Conservation (phyloP, 2,329 filamentous ascomycete genomes). For the Cladosporium sp. region DNA sequence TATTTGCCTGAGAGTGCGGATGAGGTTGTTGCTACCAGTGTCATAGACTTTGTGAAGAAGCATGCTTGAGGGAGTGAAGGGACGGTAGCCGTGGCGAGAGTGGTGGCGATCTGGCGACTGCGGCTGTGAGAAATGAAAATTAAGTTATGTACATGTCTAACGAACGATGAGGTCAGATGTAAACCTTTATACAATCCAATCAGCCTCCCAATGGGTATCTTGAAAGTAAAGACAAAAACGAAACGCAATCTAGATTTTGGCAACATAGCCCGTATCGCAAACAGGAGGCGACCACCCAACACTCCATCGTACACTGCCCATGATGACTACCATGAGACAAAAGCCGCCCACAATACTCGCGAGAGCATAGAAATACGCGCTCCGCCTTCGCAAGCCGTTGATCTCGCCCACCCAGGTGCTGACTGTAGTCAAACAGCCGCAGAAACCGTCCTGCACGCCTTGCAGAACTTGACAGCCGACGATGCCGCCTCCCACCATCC, state of each 20-base stretch:
- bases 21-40: slow-evolving; percentile 29
- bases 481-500: slow-evolving; percentile 35
- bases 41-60: slow-evolving; percentile 12
- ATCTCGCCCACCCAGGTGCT: slow-evolving; percentile 47
- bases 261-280: slow-evolving; percentile 33
- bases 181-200: too few relatives aligned
- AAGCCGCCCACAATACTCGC: slow-evolving; percentile 58
- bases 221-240: background rate
- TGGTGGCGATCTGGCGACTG: too few relatives aligned
- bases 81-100: background rate
- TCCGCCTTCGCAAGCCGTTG: slow-evolving; percentile 35
- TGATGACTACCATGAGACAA: slow-evolving; percentile 61
- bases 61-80: background rate
- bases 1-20: slow-evolving; percentile 46
- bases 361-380: slow-evolving; percentile 66
- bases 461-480: slow-evolving; percentile 45
- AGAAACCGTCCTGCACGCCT: slow-evolving; percentile 47
- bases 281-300: slow-evolving; percentile 36
- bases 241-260: slow-evolving; percentile 1
- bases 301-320: slow-evolving; percentile 73
- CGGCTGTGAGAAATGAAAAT: too few relatives aligned
- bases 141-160: too few relatives aligned
- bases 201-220: too few relatives aligned
- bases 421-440: slow-evolving; percentile 46
- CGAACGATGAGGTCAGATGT: too few relatives aligned